Evolutionary conservation across 2,329 filamentous ascomycete genomes (phyloP), one percentile per base, ranked within the genome.

Genomic region (Helminthosporium solani): DNA sequence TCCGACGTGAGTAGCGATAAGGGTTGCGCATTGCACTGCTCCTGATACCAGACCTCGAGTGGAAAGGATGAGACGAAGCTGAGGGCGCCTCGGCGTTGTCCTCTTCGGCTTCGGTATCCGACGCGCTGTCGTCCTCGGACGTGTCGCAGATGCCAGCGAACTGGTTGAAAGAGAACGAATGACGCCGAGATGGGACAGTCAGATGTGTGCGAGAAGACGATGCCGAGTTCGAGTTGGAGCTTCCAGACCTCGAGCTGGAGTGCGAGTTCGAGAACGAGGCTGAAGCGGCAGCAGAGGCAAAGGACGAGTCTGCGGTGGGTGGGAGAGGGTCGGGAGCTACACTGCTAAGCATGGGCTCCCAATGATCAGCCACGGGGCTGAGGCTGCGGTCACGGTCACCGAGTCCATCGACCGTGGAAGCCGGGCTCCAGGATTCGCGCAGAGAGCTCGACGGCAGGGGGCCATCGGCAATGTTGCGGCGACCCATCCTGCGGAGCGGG

Each of bases 311-410:
- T 2, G 83, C 81, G 57, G 87, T 95, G 0, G 90, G 89, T 2
- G 88, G 80, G 50, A 88, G 86, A 14, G 86, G 84, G 66, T 96
- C 90, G 0, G 89, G 88, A 0, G 87, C 85, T 50, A 96, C 80
- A 0, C 88, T 95, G 6, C 81, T 85, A 46, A 90, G 75, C 42
- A 96, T 82, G 2, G 85, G 89, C 49, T 92, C 86, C 91, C 91
- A 96, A 40, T 79, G 77, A 52, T 58, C 61, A 15, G 72, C 73
- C 40, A 75, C 73, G 5, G 86, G 85, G 63, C 86, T 90, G n/a
- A 89, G 73, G 67, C 90, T 95, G 57, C 90, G 83, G 52, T 89
- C 82, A 47, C 90, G 86, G 70, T 96, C 90, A 30, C 90, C 90
- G 14, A 96, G 79, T 3, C 90, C 90, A 68, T 95, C 85, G 1